Base-by-base conservation (phyloP, 2,329 filamentous ascomycete species). In the Pestalotiopsis sp. region DNA sequence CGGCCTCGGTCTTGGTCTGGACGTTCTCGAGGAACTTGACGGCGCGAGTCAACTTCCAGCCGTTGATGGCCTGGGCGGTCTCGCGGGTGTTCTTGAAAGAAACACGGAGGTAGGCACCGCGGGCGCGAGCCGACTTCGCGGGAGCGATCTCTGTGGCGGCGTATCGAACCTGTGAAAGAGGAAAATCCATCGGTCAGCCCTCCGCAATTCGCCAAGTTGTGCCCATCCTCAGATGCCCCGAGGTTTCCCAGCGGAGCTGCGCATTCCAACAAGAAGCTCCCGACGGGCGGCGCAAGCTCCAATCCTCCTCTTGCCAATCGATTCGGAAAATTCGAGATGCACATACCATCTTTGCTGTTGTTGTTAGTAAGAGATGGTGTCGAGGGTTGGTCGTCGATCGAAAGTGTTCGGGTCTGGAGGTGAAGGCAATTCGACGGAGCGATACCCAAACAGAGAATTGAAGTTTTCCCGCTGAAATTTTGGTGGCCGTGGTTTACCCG, bases 61-160 rank as follows among this genome's bases (percentile, higher is more conserved):
- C 95, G 87, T 96, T 98, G 91, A 99, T 97, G 81, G 95, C 95
- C 90, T 98, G 96, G 75, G 97, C 96, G 77, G 95, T 98, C 90
- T 99, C 97, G 82, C 96, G 94, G 84, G 96, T 99, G 92, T 99
- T 99, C 92, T 99, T 99, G 93, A 98, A 99, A 79, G 93, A 97
- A 80, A 98, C 95, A 84, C 96, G 94, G 80, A 99, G 93, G 90
- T 98, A 99, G 84, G 95, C 94, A 86, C 97, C 96, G 87, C 96
- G 95, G 83, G 95, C 93, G 88, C 95, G 94, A 86, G 96, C 96
- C 87, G 93, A 97, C 91, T 97, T 98, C 79, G 91, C 89, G 85
- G 91, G 87, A 80, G 92, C 88, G 83, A 97, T 95, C 84, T 94
- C 90, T 82, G 91, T 93, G 83, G 93, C 93, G 86, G 94, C 94